Base-by-base conservation (phyloP, 2,329 filamentous ascomycete genomes). In the Meredithiella fracta region DNA sequence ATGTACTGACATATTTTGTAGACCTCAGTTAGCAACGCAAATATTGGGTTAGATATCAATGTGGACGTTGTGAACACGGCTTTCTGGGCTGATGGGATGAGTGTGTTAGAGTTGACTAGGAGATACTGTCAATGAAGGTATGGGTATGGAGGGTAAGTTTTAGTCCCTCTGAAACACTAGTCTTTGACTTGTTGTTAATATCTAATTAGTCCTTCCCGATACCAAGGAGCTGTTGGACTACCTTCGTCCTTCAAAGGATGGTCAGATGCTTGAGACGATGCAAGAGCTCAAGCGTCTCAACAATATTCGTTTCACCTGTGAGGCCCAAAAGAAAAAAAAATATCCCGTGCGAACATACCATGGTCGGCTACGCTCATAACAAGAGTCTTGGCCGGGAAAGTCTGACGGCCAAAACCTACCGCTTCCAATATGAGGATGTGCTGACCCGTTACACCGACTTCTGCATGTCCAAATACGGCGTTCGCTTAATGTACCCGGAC, bases 1-100 rank as follows among this genome's bases (percentile, higher is more conserved):
- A 29, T 25, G 15, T 17, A 29, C 52, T 58, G 52, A 58, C 29
- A 23, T 9, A 20, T 47, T 11, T 4, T 26, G 11, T 37, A 58
- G 56, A 55, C 56, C 3, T 40, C 54, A 4, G 42, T 26, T 23
- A 29, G 29, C 23, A 44, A 60, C 57, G 68, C 72, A 1, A 74
- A 78, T 31, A 76, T 78, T 25, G 79, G 79, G 7, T 73, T 97
- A 4, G 80, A 85, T 0, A 72, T 98, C 65, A 97, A 96, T 62
- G 80, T 94, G 9, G 91, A 98, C 63, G 85, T 95, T 29, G 84
- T 90, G 57, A 95, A 97, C 65, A 86, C 87, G 0, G 86, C 85
- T 11, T 98, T 98, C 70, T 97, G 86, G 84, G 75, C 0, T 3
- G 50, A 52, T 15, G 9, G 44, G 3, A 22, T n/a, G 3, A 25